These are phyloP conservation scores for Penstemon davidsonii DNA, from an alignment of 257 asterid genomes.

Conservation along the genomic window DNA sequence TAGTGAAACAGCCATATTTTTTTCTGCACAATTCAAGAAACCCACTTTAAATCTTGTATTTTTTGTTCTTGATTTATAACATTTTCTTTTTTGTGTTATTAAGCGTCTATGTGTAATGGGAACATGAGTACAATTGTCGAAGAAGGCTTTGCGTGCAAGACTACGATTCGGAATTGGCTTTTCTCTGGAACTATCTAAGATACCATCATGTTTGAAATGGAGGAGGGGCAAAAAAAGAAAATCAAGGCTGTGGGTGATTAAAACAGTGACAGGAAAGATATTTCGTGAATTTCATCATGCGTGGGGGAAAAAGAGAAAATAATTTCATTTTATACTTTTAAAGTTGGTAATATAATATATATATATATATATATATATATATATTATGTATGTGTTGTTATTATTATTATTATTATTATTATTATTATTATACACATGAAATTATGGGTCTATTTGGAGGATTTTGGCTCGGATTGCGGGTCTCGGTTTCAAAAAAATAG, in stretches of 20 bases:
- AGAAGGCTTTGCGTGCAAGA: constrained; percentile 84
- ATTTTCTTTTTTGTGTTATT: neutral
- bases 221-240: constrained; percentile 2
- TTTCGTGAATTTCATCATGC: neutral
- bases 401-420: no score
- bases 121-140: constrained; percentile 22
- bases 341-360: no score
- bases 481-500: no score
- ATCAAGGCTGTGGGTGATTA: constrained; percentile 7
- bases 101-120: constrained; percentile 10
- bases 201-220: constrained; percentile 6
- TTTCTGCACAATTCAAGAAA: constrained; percentile 4
- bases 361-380: no score
- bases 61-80: neutral
- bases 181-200: constrained; percentile 43
- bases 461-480: no score
- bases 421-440: no score
- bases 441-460: no score
- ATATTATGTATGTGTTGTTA: no score
- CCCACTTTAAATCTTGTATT: neutral
- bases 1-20: constrained; percentile 34
- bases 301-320: neutral
- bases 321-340: no score
- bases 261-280: constrained; percentile 27
- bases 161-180: constrained; percentile 25